Base-by-base conservation (phyloP, 805 yeast genomes). In the Clavispora carvajalis region DNA sequence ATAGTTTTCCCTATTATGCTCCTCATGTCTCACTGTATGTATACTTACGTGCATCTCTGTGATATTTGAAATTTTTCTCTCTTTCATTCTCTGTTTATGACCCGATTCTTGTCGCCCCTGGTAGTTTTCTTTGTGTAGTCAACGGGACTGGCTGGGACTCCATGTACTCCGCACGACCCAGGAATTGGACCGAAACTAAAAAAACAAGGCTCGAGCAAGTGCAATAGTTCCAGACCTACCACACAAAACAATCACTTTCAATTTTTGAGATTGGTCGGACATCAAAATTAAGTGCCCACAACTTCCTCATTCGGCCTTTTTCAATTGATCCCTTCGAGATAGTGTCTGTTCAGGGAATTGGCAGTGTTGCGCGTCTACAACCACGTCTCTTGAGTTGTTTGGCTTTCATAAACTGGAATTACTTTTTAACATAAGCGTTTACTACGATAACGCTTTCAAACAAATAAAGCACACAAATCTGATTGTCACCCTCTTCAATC, bases 81-180 rank as follows among this genome's bases (percentile, higher is more conserved):
- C 12, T 28, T 3, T 13, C 9, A 15, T 28, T 28, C 16, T 28
- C 19, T 16, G 31, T 28, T 28, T 28, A 25, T 28, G 4, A 9
- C 4, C 31, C 19, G 31, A 19, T 8, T 18, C 31, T 9, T 8
- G 19, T 19, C 19, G 31, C 16, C 19, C 5, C 12, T 28, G n/a
- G 31, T 28, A 28, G 16, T 28, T n/a, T 28, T 28, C 11, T 16
- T 5, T 28, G 19, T 28, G 19, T 28, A 16, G 31, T 19, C 31
- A 15, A 11, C 19, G 31, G 19, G 19, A 28, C n/a, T 5, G 16
- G 31, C 31, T 16, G 19, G 31, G 12, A 28, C 16, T 19, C 31
- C 31, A 15, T 28, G 31, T n/a, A 28, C 16, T 28, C 31, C 31
- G 31, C 31, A 28, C 31, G 31, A 28, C 31, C 31, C 31, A 28